Evolutionary conservation across 805 yeast species (phyloP).

Genomic region (Starmerella apicola): DNA sequence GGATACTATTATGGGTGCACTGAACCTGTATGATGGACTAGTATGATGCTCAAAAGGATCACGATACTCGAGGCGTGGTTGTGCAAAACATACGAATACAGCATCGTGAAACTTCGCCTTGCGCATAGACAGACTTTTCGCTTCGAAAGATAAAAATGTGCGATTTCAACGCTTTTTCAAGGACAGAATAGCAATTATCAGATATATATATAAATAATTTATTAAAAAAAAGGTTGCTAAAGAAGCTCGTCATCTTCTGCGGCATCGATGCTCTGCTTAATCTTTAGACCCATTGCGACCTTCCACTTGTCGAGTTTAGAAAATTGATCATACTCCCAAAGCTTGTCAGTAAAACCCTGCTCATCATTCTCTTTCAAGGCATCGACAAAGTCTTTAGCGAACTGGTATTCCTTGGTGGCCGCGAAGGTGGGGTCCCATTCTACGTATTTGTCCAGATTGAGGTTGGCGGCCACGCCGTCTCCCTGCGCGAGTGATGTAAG

Average conservation of each 20-base stretch:
- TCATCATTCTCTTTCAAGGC: constrained; percentile 72
- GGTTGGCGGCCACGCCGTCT: constrained; percentile 76
- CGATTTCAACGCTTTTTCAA: too few species aligned
- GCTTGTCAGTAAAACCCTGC: constrained; percentile 58
- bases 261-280: constrained; percentile 59
- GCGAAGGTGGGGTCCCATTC: constrained; percentile 63
- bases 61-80: background rate
- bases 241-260: constrained; percentile 50
- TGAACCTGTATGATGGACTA: constrained; percentile 69
- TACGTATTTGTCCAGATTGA: constrained; percentile 49
- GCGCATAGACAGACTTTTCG: background rate
- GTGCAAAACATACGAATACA: background rate
- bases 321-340: constrained; percentile 77
- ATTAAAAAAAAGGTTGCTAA: background rate
- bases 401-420: constrained; percentile 54
- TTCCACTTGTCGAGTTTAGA: constrained; percentile 83
- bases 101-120: background rate
- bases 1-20: constrained; percentile 61
- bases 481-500: constrained; percentile 71
- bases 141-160: background rate
- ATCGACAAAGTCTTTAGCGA: constrained; percentile 53
- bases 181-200: too few species aligned
- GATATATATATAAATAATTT: constrained; percentile 1
- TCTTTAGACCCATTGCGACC: constrained; percentile 67
- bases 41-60: too few species aligned